Conservation (phyloP, 352 stramenopile genomes). For the Phytophthora rubi region DNA sequence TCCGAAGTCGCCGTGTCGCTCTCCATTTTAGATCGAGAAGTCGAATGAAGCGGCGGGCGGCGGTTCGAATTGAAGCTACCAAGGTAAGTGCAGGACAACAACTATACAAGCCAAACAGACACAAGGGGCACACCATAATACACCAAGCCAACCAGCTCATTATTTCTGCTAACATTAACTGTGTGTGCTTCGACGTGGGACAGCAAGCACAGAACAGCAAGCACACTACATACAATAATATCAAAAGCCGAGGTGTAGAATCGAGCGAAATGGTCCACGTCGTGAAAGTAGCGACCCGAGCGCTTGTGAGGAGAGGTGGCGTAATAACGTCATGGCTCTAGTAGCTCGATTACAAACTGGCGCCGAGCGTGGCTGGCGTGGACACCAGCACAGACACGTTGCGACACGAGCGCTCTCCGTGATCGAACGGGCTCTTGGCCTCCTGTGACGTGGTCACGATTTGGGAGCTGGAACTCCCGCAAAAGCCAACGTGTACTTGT, state of each 20-base stretch:
- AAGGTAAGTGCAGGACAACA: background rate
- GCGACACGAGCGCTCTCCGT: conserved; percentile 32
- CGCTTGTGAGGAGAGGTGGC: conserved; percentile 16
- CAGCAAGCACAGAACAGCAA: conserved; percentile 31
- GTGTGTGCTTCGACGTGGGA: conserved; percentile 28
- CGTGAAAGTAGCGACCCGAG: conserved; percentile 31
- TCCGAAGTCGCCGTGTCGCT: conserved; percentile 13
- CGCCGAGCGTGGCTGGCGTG: conserved; percentile 43
- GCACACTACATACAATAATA: conserved; percentile 20
- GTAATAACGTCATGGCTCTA: conserved; percentile 9
- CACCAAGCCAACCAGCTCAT: conserved; percentile 18
- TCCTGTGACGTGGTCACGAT: too few species aligned
- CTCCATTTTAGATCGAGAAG: conserved; percentile 5
- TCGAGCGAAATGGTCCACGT: conserved; percentile 28
- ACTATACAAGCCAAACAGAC: background rate
- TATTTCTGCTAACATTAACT: conserved; percentile 21
- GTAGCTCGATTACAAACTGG: conserved; percentile 21
- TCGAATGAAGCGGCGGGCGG: conserved; percentile 18
- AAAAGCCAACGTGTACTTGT: too few species aligned
- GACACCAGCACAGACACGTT: conserved; percentile 47
- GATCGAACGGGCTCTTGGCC: conserved; percentile 47
- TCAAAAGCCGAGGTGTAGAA: conserved; percentile 13
- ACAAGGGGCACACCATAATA: conserved; percentile 2
- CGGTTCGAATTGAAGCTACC: conserved; percentile 19
- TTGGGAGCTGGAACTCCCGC: too few species aligned